Evolutionary conservation across 768 basidiomycete species (phyloP), one percentile per base, ranked within the genome.

Genomic region (Leccinum longicurvipes): DNA sequence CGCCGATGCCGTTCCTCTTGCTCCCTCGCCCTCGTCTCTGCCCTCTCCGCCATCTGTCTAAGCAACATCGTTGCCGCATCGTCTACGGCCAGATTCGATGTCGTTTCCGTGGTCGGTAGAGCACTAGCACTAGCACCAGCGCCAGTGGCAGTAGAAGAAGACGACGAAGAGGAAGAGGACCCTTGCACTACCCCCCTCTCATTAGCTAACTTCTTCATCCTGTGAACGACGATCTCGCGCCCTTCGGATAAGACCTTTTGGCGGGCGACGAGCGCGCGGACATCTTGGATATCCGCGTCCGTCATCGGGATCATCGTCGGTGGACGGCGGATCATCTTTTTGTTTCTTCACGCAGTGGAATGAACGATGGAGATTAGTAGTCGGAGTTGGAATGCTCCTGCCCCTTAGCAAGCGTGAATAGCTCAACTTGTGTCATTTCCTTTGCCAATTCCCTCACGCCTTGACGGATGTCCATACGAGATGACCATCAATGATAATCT

Each of bases 271-370:
- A 85, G 70, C 48, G 85, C 82, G 41, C 89, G 83, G 41, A 91
- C 76, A 58, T 90, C 89, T 73, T 91, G 86, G 27, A 93, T 85
- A 67, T 92, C 91, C 21, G 77, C 69, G 68, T 91, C 89, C 57
- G 76, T 82, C 82, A 93, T 83, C 27, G 79, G 81, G 60, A 93
- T 87, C 53, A 87, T 77, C 1, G 90, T 90, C 6, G 91, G 89
- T 21, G 79, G 77, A 48, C 90, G 79, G 49, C 91, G 83, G 66
- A 93, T 88, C 91, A 93, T 84, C 6, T 41, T 53, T 19, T n/a
- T 19, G 0, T n/a, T 39, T 11, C n/a, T 36, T 36, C 15, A 7
- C 32, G 29, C 31, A 14, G 31, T 15, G 15, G 32, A 34, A 34
- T 34, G 32, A 34, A 34, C 36, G 36, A 10, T 36, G n/a, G n/a